These are phyloP conservation scores for Cenococcum geophilum DNA, from an alignment of 495 filamentous ascomycete genomes.

Conservation along the genomic window DNA sequence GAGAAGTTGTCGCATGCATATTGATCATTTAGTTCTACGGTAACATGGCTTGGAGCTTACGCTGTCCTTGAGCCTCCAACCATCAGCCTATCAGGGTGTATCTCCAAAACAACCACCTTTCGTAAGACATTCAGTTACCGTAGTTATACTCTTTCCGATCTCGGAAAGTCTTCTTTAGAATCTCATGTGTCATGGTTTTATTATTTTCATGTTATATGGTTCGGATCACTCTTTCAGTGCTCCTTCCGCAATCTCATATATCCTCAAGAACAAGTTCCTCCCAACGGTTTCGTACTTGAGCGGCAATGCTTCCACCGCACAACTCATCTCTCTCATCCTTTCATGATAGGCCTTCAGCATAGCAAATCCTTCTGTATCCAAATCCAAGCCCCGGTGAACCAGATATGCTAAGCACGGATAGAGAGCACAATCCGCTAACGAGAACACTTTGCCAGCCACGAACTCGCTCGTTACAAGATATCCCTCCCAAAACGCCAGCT, in stretches of 20 bases:
- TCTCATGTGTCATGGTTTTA: not conserved
- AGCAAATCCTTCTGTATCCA: not conserved
- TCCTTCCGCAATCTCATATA: not conserved
- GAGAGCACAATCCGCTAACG: conserved; percentile 4
- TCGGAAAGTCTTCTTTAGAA: too few species aligned
- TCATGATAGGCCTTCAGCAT: not conserved
- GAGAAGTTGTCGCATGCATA: too few species aligned
- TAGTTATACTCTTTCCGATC: too few species aligned
- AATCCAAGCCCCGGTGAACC: not conserved
- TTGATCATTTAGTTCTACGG: too few species aligned
- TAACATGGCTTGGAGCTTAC: too few species aligned
- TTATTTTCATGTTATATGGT: not conserved
- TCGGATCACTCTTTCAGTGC: not conserved
- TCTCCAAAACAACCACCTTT: too few species aligned
- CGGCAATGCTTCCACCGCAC: not conserved
- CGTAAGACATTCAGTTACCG: too few species aligned
- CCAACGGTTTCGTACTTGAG: conserved; percentile 4
- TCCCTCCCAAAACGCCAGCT: not conserved
- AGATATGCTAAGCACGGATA: conserved; percentile 1
- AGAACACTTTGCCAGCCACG: not conserved
- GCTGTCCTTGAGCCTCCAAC: too few species aligned
- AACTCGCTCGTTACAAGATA: not conserved
- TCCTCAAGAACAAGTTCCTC: not conserved
- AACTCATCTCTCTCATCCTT: not conserved
- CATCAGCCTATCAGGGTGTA: too few species aligned